A percentile compares a stretch with the other conserved stretches of the same genome.
Evolutionary conservation across 352 stramenopile genomes (phyloP).

Genomic region (Globisporangium ultimum): DNA sequence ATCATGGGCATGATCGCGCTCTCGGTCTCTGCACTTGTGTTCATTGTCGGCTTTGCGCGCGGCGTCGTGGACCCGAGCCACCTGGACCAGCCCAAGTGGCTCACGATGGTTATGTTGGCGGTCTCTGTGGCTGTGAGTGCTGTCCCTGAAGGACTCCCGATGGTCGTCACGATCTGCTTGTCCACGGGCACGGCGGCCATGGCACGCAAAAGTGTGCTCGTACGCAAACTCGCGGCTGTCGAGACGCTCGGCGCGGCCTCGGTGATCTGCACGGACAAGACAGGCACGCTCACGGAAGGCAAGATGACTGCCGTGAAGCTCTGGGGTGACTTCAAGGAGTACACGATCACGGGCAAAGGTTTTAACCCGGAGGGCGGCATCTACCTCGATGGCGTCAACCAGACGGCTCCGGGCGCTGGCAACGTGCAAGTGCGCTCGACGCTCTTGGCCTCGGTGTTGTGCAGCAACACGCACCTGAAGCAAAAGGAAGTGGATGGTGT

Average conservation of each 20-base stretch:
- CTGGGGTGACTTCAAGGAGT: constrained; percentile 69
- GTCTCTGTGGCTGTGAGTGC: constrained; percentile 86
- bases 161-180: constrained; percentile 82
- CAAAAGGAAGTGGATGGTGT: constrained; percentile 51
- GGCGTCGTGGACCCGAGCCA: constrained; percentile 49
- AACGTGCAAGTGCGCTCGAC: constrained; percentile 62
- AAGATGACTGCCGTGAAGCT: constrained; percentile 83
- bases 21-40: constrained; percentile 83
- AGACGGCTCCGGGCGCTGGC: constrained; percentile 26
- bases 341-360: constrained; percentile 60
- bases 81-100: constrained; percentile 73
- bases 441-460: constrained; percentile 59
- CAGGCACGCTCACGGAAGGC: constrained; percentile 90
- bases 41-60: constrained; percentile 83
- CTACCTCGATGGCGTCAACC: constrained; percentile 37
- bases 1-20: constrained; percentile 86
- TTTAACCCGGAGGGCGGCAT: constrained; percentile 60
- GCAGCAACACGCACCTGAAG: constrained; percentile 74
- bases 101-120: constrained; percentile 95
- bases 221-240: constrained; percentile 83
- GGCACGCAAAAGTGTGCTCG: constrained; percentile 74
- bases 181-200: constrained; percentile 70
- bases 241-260: constrained; percentile 88
- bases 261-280: constrained; percentile 95
- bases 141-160: constrained; percentile 72